phyloP scores from a whole-genome alignment of 257 asterid species.

The Nicotiana tomentosiformis region DNA sequence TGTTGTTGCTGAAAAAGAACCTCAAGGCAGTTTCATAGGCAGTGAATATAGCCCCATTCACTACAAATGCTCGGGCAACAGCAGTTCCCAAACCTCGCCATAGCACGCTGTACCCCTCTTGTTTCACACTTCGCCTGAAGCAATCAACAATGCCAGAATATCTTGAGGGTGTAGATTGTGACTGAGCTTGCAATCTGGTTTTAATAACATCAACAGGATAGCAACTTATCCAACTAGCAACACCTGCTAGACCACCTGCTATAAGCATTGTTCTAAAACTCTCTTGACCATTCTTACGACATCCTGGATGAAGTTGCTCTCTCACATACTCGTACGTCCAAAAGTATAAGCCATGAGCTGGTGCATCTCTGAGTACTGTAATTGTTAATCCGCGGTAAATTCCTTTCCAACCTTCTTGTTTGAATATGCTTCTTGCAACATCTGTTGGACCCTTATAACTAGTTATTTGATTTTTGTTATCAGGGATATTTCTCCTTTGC shows the following conservation, averaged over 20 bases:
- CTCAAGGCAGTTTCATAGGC: slow-evolving; percentile 69
- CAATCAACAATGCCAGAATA: slow-evolving; percentile 55
- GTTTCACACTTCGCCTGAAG: slow-evolving; percentile 35
- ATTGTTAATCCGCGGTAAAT: slow-evolving; percentile 58
- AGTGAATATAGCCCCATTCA: slow-evolving; percentile 62
- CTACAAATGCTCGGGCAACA: slow-evolving; percentile 63
- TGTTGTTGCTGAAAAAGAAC: slow-evolving; percentile 28
- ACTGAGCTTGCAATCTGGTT: slow-evolving; percentile 61
- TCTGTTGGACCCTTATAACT: slow-evolving; percentile 43
- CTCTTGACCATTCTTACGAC: slow-evolving; percentile 53
- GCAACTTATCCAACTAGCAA: slow-evolving; percentile 70
- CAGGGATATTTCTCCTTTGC: slow-evolving; percentile 18
- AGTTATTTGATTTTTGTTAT: slow-evolving; percentile 3
- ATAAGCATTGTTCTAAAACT: slow-evolving; percentile 52
- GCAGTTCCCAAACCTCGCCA: slow-evolving; percentile 91
- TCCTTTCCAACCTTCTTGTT: slow-evolving; percentile 54
- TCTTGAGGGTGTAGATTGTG: slow-evolving; percentile 20
- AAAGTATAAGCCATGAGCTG: slow-evolving; percentile 69
- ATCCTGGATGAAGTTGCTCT: slow-evolving; percentile 68
- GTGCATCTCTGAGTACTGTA: slow-evolving; percentile 73
- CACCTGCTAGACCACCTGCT: slow-evolving; percentile 77
- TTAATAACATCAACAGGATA: slow-evolving; percentile 75
- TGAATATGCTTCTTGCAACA: slow-evolving; percentile 38
- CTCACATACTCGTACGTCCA: slow-evolving; percentile 63
- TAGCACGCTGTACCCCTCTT: slow-evolving; percentile 55